phyloP scores from a whole-genome alignment of 345 rosid species.

The Noccaea bulbosa region DNA sequence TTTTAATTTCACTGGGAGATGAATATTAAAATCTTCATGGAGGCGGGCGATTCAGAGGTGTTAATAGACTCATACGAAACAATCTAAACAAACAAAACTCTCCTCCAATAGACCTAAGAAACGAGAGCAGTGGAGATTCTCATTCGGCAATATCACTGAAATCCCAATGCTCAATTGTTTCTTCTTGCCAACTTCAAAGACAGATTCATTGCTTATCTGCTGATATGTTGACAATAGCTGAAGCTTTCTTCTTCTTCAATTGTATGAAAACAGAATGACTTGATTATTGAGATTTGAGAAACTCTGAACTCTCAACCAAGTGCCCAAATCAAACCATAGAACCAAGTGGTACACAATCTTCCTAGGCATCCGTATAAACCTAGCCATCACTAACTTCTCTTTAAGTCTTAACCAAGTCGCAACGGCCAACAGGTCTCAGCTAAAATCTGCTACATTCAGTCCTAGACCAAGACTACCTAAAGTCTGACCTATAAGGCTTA shows the following conservation, averaged over 20 bases:
- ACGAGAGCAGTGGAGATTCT: not conserved
- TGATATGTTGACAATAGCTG: conserved; percentile 1
- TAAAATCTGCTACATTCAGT: conserved; percentile 15
- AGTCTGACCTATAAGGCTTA: not conserved
- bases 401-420: conserved; percentile 5
- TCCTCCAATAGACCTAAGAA: not conserved
- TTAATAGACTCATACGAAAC: not conserved
- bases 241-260: not conserved
- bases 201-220: not conserved
- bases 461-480: not conserved
- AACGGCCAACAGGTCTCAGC: not conserved
- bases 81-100: not conserved
- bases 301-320: conserved; percentile 1
- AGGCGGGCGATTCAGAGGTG: conserved; percentile 19
- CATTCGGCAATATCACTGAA: conserved; percentile 2
- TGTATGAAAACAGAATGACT: not conserved
- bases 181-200: conserved; percentile 5
- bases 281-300: not conserved
- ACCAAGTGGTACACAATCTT: conserved; percentile 1
- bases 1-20: not conserved
- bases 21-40: conserved; percentile 6
- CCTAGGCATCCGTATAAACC: conserved; percentile 9
- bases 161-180: not conserved
- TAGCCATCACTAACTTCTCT: not conserved
- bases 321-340: not conserved